phyloP scores from a whole-genome alignment of 805 yeast species.

The Saccharomycopsis malanga region DNA sequence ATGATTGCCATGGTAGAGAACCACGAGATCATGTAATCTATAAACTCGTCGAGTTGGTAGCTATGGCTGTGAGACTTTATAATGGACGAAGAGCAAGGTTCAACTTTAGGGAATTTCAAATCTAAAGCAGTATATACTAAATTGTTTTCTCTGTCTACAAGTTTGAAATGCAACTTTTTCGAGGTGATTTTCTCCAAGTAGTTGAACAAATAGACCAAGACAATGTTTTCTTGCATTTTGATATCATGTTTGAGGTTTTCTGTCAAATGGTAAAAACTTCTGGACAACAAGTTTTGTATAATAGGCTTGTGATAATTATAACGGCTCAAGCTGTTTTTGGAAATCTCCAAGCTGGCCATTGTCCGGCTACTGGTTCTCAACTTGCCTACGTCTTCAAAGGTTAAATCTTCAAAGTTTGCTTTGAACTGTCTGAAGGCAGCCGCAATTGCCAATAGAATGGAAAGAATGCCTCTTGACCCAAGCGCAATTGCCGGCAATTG shows the following conservation, averaged over 20 bases:
- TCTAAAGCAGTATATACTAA: constrained; percentile 4
- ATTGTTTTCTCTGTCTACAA: constrained; percentile 7
- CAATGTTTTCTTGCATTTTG: background rate
- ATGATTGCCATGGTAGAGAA: constrained; percentile 3
- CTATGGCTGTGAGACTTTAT: background rate
- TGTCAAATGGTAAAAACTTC: constrained; percentile 4
- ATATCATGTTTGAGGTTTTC: background rate
- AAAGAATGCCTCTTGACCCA: constrained; percentile 3
- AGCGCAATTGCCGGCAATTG: constrained; percentile 17
- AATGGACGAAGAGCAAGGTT: background rate
- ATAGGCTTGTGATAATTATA: constrained; percentile 11
- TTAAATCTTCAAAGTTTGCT: constrained; percentile 1
- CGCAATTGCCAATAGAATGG: constrained; percentile 8
- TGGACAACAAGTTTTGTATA: constrained; percentile 13
- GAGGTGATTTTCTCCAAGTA: constrained; percentile 17
- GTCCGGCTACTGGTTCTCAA: background rate
- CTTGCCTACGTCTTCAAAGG: constrained; percentile 8
- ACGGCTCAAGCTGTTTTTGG: constrained; percentile 1
- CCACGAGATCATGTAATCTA: constrained; percentile 7
- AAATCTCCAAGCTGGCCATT: constrained; percentile 5
- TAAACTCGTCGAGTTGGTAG: background rate
- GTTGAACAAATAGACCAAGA: constrained; percentile 7
- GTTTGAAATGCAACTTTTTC: constrained; percentile 8
- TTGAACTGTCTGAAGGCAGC: constrained; percentile 12
- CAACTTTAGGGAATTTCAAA: background rate